These are phyloP conservation scores for Iris pallida DNA, from an alignment of 116 monocot genomes.

Conservation along the genomic window DNA sequence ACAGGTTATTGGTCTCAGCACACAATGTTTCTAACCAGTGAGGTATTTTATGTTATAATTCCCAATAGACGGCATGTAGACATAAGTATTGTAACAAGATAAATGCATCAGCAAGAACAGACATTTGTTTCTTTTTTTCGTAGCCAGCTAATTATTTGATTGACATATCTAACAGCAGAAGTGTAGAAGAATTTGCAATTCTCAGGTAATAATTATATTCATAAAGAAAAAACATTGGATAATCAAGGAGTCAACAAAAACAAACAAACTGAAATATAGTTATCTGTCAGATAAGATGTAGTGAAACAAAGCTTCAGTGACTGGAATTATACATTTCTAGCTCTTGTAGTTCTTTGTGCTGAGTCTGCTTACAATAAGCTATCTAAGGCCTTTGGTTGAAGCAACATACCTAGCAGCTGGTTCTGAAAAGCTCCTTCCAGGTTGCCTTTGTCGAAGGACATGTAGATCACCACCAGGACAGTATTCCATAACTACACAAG, in stretches of 20 bases:
- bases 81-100: too few species aligned
- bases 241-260: background rate
- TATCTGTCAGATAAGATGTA: too few species aligned
- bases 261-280: background rate
- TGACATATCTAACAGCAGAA: too few species aligned
- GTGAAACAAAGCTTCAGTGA: background rate
- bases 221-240: background rate
- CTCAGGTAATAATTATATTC: too few species aligned
- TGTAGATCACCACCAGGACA: slow-evolving; percentile 54
- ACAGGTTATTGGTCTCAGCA: too few species aligned
- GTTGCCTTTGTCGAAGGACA: slow-evolving; percentile 51
- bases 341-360: background rate
- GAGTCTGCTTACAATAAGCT: background rate
- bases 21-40: too few species aligned
- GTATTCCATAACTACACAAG: slow-evolving; percentile 54
- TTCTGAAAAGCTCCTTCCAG: slow-evolving; percentile 36
- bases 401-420: slow-evolving; percentile 44
- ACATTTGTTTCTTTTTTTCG: too few species aligned
- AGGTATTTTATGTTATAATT: too few species aligned
- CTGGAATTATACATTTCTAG: background rate
- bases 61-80: too few species aligned
- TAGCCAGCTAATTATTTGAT: too few species aligned
- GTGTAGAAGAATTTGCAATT: too few species aligned
- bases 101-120: too few species aligned
- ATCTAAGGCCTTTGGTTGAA: background rate